These are phyloP conservation scores for Parasitella parasitica DNA, from an alignment of 371 early-diverging fungal species.

Conservation along the genomic window DNA sequence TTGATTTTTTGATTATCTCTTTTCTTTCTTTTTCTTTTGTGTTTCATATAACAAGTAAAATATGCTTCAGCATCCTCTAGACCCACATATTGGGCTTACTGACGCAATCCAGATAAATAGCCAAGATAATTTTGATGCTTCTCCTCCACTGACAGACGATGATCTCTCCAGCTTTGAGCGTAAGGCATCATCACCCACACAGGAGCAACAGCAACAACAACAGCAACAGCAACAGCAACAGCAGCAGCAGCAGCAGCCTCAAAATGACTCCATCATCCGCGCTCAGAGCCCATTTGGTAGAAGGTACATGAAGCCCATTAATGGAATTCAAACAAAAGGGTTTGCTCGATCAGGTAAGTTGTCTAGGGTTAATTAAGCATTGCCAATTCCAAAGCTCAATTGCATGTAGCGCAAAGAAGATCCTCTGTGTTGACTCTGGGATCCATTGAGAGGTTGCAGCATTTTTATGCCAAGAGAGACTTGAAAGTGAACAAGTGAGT, in stretches of 20 bases:
- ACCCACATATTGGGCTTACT: neutral
- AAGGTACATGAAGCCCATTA: conserved; percentile 44
- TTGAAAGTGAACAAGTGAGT: conserved; percentile 52
- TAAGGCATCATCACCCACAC: conserved; percentile 13
- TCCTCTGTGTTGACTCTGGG: conserved; percentile 51
- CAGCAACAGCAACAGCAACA: too few species aligned
- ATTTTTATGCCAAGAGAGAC: conserved; percentile 49
- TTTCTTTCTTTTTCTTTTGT: neutral
- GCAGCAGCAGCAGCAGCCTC: too few species aligned
- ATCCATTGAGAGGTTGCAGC: conserved; percentile 48
- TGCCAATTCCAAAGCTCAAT: neutral
- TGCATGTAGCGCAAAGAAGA: conserved; percentile 39
- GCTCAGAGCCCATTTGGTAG: conserved; percentile 43
- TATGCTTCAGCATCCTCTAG: conserved; percentile 20
- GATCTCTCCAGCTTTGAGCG: conserved; percentile 25
- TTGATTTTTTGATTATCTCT: conserved; percentile 2
- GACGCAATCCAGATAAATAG: neutral
- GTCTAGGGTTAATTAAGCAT: neutral
- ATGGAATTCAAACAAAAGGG: conserved; percentile 49
- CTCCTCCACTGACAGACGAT: conserved; percentile 17
- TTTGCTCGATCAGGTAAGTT: conserved; percentile 54
- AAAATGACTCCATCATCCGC: conserved; percentile 29
- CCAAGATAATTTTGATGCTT: conserved; percentile 8
- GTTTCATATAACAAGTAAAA: neutral
- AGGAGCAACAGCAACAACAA: too few species aligned